Percentiles rank a stretch among this genome's conserved stretches.
phyloP scores from a whole-genome alignment of 1,284 basidiomycete species.

The Papiliotrema fonsecae region DNA sequence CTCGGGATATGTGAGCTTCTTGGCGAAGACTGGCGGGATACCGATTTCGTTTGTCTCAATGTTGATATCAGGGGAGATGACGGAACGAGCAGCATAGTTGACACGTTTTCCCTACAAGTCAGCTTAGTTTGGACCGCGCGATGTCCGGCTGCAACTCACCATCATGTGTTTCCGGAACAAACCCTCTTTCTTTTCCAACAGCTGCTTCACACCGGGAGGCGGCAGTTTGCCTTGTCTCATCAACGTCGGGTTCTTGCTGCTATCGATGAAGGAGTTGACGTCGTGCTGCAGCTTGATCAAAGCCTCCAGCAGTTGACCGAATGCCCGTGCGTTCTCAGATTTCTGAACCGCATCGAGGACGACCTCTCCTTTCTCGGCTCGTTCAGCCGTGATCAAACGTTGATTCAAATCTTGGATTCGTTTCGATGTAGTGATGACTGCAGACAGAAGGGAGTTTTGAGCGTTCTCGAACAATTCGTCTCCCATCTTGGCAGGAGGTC shows the following conservation, averaged over 20 bases:
- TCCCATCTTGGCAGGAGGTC: slow-evolving; percentile 87
- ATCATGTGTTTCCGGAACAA: slow-evolving; percentile 99
- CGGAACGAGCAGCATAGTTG: slow-evolving; percentile 97
- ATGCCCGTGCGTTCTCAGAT: slow-evolving; percentile 55
- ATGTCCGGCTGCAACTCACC: slow-evolving; percentile 53
- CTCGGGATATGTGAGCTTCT: slow-evolving; percentile 95
- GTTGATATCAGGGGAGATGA: slow-evolving; percentile 99
- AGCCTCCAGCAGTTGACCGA: slow-evolving; percentile 70
- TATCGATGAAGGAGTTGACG: slow-evolving; percentile 97
- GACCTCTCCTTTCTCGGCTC: slow-evolving; percentile 52
- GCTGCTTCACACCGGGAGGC: slow-evolving; percentile 91
- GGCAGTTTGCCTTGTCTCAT: slow-evolving; percentile 86
- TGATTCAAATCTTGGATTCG: slow-evolving; percentile 73
- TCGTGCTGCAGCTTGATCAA: slow-evolving; percentile 88
- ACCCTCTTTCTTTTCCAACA: slow-evolving; percentile 98
- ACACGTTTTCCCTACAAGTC: slow-evolving; percentile 86
- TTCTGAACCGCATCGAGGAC: slow-evolving; percentile 45
- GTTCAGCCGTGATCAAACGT: slow-evolving; percentile 54
- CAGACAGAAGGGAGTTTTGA: slow-evolving; percentile 89
- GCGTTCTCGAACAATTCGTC: slow-evolving; percentile 93
- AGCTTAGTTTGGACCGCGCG: neutral
- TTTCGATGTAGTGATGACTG: slow-evolving; percentile 75
- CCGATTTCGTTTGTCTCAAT: slow-evolving; percentile 99
- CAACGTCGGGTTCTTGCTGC: slow-evolving; percentile 85
- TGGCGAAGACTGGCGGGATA: slow-evolving; percentile 94